Base-by-base conservation (phyloP, 345 rosid species). In the Moringa oleifera region DNA sequence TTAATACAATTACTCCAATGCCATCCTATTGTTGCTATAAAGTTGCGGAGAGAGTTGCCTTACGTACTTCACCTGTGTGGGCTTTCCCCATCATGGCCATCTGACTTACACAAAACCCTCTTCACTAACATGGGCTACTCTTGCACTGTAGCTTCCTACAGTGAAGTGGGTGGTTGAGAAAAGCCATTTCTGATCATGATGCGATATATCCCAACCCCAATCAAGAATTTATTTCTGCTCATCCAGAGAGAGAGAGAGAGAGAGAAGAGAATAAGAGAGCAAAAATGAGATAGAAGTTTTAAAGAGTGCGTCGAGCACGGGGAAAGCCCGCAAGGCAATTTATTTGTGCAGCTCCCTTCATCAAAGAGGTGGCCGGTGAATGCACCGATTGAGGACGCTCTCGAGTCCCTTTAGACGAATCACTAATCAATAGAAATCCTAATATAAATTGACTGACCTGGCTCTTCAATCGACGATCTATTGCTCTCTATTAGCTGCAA, bases 101-200 rank as follows among this genome's bases (percentile, higher is more conserved):
- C 18, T 20, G 55, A 52, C 51, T 22, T 18, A 68, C 53, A 28
- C 28, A 28, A 46, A 23, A 23, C 18, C 31, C 33, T 2, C 52
- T 20, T 36, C n/a, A 20, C 18, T 28, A 13, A 11, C 11, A 25
- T 56, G 80, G 68, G 68, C 46, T 53, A n/a, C 53, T 54, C 24
- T 58, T 73, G 57, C 63, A 64, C 68, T 55, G 23, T 22, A 57
- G 17, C 7, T 4, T 16, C 4, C 19, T 2, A 41, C 25, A 28
- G 50, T 23, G 64, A 62, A 80, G 67, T 71, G 76, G 76, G 78
- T 81, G 77, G 80, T 78, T 75, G 82, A 81, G 77, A 75, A 64
- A 67, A 71, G 59, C 62, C 79, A 71, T 67, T 55, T 41, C 56
- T 36, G 60, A 60, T 25, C 16, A 10, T 57, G 58, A 21, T 37